phyloP scores from a whole-genome alignment of 768 basidiomycete species.

The Panaeolus papilionaceus region DNA sequence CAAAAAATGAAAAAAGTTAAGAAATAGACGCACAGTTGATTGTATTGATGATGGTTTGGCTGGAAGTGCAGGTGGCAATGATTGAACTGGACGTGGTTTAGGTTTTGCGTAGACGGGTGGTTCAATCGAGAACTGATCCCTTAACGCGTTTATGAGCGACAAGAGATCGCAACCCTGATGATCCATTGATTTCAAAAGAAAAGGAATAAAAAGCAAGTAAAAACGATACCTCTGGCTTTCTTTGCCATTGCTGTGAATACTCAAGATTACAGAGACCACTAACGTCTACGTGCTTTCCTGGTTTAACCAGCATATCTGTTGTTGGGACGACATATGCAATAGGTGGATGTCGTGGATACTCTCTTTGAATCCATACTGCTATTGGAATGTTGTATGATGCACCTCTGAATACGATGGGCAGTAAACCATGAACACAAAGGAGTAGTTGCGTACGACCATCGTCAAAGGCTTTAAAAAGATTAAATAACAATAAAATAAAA shows the following conservation, averaged over 20 bases:
- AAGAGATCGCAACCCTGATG: constrained; percentile 78
- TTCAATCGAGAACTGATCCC: constrained; percentile 79
- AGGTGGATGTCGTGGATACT: constrained; percentile 85
- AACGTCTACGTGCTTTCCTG: constrained; percentile 77
- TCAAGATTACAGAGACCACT: constrained; percentile 75
- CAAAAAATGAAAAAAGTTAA: neutral
- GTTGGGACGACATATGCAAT: constrained; percentile 94
- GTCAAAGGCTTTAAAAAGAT: constrained; percentile 72
- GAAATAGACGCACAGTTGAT: neutral
- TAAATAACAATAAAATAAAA: constrained; percentile 9
- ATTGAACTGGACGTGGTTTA: constrained; percentile 32
- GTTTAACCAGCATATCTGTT: constrained; percentile 85
- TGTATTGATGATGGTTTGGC: constrained; percentile 36
- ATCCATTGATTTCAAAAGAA: constrained; percentile 16
- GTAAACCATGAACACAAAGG: constrained; percentile 88
- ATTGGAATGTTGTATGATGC: constrained; percentile 93
- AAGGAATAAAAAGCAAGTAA: constrained; percentile 18
- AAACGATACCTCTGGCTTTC: constrained; percentile 79
- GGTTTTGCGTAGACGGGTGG: constrained; percentile 94
- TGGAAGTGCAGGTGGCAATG: constrained; percentile 40
- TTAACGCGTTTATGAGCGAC: constrained; percentile 77
- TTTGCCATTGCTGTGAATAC: constrained; percentile 79
- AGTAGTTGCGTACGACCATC: constrained; percentile 93
- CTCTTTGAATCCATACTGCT: constrained; percentile 84
- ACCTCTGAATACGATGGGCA: constrained; percentile 82